Percentiles rank a stretch among this genome's conserved stretches.
phyloP scores from a whole-genome alignment of 1,284 basidiomycete species.

The Tilletia horrida region DNA sequence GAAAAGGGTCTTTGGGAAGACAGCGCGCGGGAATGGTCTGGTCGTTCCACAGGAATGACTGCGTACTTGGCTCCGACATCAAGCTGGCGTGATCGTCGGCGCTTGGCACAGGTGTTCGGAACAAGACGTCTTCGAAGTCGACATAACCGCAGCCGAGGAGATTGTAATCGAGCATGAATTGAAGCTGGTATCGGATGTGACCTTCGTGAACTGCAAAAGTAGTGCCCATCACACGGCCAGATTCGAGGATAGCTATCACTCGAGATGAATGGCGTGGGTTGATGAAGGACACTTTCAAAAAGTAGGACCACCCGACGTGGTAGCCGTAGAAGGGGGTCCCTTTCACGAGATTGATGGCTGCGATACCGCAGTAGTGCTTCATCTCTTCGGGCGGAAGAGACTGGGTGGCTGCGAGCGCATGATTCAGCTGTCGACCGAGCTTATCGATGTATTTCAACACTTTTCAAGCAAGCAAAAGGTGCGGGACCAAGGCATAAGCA shows the following conservation, averaged over 20 bases:
- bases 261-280: constrained; percentile 58
- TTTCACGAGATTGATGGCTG: constrained; percentile 74
- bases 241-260: constrained; percentile 44
- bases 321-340: constrained; percentile 96
- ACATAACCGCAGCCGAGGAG: constrained; percentile 91
- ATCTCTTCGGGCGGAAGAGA: constrained; percentile 35
- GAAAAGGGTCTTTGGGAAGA: background rate
- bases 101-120: constrained; percentile 59
- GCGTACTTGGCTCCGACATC: constrained; percentile 11
- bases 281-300: constrained; percentile 78
- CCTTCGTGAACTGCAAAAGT: constrained; percentile 70
- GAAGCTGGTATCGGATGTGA: constrained; percentile 81
- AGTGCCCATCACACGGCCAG: constrained; percentile 59
- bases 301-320: constrained; percentile 78
- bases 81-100: constrained; percentile 18
- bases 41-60: constrained; percentile 8
- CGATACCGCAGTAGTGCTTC: constrained; percentile 37
- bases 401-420: constrained; percentile 37
- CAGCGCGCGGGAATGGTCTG: background rate
- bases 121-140: constrained; percentile 62
- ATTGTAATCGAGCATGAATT: constrained; percentile 94
- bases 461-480: constrained; percentile 41
- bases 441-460: constrained; percentile 69
- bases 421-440: constrained; percentile 69
- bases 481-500: too few species aligned